Conservation (phyloP, 148 eudicot species). For the Vaccinium myrtillus region DNA sequence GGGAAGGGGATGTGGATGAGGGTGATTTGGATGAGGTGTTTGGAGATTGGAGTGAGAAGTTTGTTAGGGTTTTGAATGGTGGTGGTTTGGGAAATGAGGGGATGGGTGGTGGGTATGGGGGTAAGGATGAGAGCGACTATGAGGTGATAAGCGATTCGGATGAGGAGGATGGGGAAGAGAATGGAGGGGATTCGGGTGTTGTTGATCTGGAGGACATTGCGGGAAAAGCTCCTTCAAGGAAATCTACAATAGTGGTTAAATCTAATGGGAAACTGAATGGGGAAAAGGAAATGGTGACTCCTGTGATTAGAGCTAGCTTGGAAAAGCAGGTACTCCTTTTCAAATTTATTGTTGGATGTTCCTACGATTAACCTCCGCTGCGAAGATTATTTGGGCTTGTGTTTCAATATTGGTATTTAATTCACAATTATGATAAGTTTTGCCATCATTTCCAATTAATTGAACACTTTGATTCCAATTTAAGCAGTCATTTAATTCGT, state of each 20-base stretch:
- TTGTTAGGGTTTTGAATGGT: conserved; percentile 51
- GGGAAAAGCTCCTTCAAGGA: conserved; percentile 79
- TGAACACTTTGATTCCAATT: not conserved
- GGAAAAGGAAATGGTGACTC: conserved; percentile 86
- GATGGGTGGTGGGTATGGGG: conserved; percentile 11
- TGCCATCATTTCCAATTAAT: not conserved
- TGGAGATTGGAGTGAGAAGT: conserved; percentile 64
- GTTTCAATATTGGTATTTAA: not conserved
- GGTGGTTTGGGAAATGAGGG: conserved; percentile 39
- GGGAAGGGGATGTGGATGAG: conserved; percentile 80
- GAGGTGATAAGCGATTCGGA: conserved; percentile 41
- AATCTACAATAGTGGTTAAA: conserved; percentile 30
- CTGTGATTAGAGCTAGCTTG: conserved; percentile 77
- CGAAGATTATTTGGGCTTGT: not conserved
- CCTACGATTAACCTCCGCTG: not conserved
- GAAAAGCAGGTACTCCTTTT: conserved; percentile 70
- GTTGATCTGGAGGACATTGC: conserved; percentile 95
- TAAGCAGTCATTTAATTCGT: not conserved
- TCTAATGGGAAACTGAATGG: conserved; percentile 57
- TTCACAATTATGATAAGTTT: not conserved
- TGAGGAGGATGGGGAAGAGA: conserved; percentile 42
- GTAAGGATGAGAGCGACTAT: conserved; percentile 33
- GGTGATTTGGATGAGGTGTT: conserved; percentile 69
- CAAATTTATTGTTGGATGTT: not conserved
- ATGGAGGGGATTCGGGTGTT: conserved; percentile 44